Base-by-base conservation (phyloP, 495 filamentous ascomycete genomes). In the Neurospora hispaniola region DNA sequence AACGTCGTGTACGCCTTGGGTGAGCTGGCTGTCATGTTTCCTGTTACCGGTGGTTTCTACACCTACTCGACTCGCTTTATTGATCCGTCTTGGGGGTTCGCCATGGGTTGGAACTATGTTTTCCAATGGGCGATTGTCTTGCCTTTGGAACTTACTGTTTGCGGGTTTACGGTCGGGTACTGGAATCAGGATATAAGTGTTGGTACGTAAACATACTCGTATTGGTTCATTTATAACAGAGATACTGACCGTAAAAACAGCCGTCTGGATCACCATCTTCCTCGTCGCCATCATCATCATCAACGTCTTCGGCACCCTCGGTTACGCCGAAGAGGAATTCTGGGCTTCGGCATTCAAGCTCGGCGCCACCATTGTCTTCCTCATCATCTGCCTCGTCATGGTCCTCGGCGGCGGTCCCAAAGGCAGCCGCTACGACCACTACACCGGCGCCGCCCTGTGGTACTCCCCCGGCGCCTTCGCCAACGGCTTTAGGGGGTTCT, bases 51-150 rank as follows among this genome's bases (percentile, higher is more conserved):
- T 79, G 82, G 85, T 74, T 83, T 88, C 81, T 86, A 87, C 42
- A 85, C 91, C 41, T 93, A 92, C 74, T 90, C 91, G 62, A 84
- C 89, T 72, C 89, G 92, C 73, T 91, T 94, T 76, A 89, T 93
- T 74, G 90, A 93, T 74, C 89, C 90, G 12, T 90, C 90, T 71
- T 88, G 93, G 86, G 93, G 93, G 69, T 96, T 97, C 79, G 91
- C 93, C 74, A 94, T 97, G 85, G 93, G 93, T 71, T 93, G 90
- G 89, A 89, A 92, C 78, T 93, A 93, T 77, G 87, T 89, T 71
- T 82, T 91, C 69, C 84, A 87, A 77, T 93, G 91, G 91, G 79
- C 84, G 54, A 80, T 87, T 59, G 85, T 89, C 46, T 79, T 89
- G 40, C 86, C 86, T 44, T 82, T 89, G 23, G 88, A 89, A 76